Percentiles rank a stretch among this genome's conserved stretches.
These are phyloP conservation scores for Lodderomyces theae DNA, from an alignment of 1,139 yeast genomes.

Conservation along the genomic window DNA sequence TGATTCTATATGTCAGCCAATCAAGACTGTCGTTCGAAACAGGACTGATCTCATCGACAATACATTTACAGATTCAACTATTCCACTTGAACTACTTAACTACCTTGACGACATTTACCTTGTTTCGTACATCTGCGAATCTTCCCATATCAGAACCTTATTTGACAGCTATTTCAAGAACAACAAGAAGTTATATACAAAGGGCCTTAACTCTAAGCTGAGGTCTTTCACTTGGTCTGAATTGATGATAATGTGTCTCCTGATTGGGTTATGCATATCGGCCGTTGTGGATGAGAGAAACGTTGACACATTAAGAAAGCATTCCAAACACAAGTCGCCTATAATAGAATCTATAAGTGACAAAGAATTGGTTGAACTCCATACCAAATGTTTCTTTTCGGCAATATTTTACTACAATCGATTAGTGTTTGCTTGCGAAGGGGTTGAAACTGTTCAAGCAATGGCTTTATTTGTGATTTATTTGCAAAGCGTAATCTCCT, in stretches of 20 bases:
- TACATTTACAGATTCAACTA: constrained; percentile 5
- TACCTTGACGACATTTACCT: constrained; percentile 9
- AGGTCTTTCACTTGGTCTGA: constrained; percentile 14
- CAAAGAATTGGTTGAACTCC: constrained; percentile 20
- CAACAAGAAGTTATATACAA: constrained; percentile 2
- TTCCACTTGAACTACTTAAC: constrained; percentile 10
- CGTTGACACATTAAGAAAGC: constrained; percentile 4
- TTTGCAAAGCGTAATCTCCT: constrained; percentile 40
- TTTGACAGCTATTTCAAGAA: constrained; percentile 8
- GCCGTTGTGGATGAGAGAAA: constrained; percentile 11
- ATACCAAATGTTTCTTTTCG: constrained; percentile 28
- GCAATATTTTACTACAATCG: constrained; percentile 48
- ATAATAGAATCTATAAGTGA: constrained; percentile 11
- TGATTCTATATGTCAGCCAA: constrained; percentile 13
- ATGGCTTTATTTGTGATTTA: constrained; percentile 43
- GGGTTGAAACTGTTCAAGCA: constrained; percentile 48
- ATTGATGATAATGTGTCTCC: constrained; percentile 9
- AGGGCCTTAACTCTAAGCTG: constrained; percentile 14
- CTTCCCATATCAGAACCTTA: constrained; percentile 6
- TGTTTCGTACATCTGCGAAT: constrained; percentile 9
- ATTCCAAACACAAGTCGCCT: background rate
- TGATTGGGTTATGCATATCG: constrained; percentile 9
- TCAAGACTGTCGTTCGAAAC: constrained; percentile 6
- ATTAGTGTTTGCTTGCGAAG: constrained; percentile 46
- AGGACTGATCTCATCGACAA: constrained; percentile 11